Evolutionary conservation across 2,329 filamentous ascomycete species (phyloP).

Genomic region (Lizonia empirigonia): DNA sequence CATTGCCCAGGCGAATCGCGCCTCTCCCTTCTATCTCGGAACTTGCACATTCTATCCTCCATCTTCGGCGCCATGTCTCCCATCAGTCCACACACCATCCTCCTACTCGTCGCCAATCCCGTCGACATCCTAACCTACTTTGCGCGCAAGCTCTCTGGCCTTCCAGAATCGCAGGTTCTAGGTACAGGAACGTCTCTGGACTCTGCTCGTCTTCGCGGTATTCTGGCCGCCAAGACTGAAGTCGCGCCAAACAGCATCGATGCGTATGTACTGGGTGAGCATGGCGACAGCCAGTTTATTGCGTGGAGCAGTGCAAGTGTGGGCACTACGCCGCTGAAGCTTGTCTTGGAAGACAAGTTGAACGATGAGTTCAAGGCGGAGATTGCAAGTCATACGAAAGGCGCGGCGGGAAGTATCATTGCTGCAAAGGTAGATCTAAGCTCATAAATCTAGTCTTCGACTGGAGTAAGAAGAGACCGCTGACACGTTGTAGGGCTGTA

Average conservation of each 20-base stretch:
- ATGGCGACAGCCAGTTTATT: slow-evolving; percentile 56
- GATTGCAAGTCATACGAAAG: slow-evolving; percentile 53
- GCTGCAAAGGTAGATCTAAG: slow-evolving; percentile 47
- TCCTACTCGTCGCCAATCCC: slow-evolving; percentile 61
- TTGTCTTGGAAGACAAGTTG: slow-evolving; percentile 37
- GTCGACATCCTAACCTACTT: slow-evolving; percentile 62
- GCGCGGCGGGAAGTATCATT: slow-evolving; percentile 57
- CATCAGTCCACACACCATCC: slow-evolving; percentile 54
- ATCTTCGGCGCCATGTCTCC: slow-evolving; percentile 57
- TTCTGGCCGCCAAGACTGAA: slow-evolving; percentile 49
- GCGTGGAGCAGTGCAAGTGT: slow-evolving; percentile 56
- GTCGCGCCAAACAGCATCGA: slow-evolving; percentile 49
- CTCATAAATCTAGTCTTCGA: background rate
- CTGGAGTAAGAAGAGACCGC: background rate
- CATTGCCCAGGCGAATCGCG: slow-evolving; percentile 50
- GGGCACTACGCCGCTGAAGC: slow-evolving; percentile 50
- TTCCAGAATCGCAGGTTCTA: slow-evolving; percentile 57
- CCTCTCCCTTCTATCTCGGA: slow-evolving; percentile 55
- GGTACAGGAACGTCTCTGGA: slow-evolving; percentile 62
- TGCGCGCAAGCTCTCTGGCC: slow-evolving; percentile 54
- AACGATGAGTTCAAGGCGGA: slow-evolving; percentile 36
- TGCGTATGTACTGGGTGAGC: slow-evolving; percentile 57
- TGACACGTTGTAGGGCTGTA: slow-evolving; percentile 47
- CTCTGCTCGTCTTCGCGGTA: slow-evolving; percentile 56
- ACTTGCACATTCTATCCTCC: slow-evolving; percentile 56